Evolutionary conservation across 2,329 filamentous ascomycete species (phyloP).

Genomic region (Fonsecaea erecta): DNA sequence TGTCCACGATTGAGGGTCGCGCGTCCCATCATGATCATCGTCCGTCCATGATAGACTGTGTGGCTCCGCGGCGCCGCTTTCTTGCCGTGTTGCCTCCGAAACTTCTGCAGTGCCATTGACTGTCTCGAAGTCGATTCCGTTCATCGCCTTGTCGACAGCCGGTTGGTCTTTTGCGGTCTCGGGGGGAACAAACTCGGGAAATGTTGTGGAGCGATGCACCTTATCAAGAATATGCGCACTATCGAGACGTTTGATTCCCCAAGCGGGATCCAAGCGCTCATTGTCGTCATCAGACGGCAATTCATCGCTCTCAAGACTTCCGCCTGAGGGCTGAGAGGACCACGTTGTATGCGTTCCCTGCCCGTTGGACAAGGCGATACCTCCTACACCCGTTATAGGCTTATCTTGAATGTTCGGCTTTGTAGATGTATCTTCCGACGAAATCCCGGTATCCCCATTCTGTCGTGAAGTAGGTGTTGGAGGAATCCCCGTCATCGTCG

Average conservation of each 20-base stretch:
- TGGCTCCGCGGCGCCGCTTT: constrained; percentile 5
- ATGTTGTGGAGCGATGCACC: constrained; percentile 35
- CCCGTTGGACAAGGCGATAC: neutral
- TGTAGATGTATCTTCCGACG: neutral
- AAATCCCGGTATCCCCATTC: neutral
- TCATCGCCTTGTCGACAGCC: neutral
- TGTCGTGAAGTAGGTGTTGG: constrained; percentile 16
- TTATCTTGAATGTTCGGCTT: neutral
- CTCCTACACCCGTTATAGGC: neutral
- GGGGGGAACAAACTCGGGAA: constrained; percentile 27
- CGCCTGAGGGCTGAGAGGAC: constrained; percentile 5
- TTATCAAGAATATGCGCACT: constrained; percentile 31
- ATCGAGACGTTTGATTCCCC: constrained; percentile 35
- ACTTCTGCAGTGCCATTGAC: constrained; percentile 5
- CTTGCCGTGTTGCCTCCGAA: neutral
- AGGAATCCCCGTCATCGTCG: constrained; percentile 16
- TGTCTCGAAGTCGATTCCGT: constrained; percentile 3
- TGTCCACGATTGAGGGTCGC: constrained; percentile 23
- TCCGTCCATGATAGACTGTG: constrained; percentile 17
- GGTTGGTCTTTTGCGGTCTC: neutral
- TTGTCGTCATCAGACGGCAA: constrained; percentile 31
- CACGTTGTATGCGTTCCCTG: constrained; percentile 1
- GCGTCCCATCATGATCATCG: constrained; percentile 14
- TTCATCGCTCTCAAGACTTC: constrained; percentile 24
- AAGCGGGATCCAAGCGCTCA: constrained; percentile 36